A percentile compares a stretch with the other conserved stretches of the same genome.
Evolutionary conservation across 345 rosid species (phyloP).

Genomic region (Carallia brachiata): DNA sequence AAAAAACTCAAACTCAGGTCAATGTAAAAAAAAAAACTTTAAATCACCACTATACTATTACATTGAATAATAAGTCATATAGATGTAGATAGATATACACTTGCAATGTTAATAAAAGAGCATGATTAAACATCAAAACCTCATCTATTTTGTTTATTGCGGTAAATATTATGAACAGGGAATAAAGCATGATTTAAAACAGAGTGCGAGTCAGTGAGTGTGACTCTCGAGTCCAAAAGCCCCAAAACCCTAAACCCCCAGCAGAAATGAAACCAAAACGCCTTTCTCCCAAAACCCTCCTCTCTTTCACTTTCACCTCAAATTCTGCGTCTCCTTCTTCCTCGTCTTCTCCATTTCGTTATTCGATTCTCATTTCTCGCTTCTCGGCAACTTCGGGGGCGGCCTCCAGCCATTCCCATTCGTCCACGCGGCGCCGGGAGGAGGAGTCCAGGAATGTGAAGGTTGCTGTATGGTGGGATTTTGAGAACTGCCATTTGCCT

Average conservation of each 20-base stretch:
- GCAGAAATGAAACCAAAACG: conserved; percentile 24
- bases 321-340: conserved; percentile 14
- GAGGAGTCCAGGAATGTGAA: conserved; percentile 51
- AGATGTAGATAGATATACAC: no score
- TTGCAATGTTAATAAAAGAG: no score
- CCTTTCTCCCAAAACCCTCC: conserved; percentile 22
- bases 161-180: no score
- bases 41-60: no score
- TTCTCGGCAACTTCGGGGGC: conserved; percentile 30
- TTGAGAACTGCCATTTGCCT: conserved; percentile 78
- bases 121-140: no score
- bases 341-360: background rate
- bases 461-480: conserved; percentile 96
- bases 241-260: conserved; percentile 1
- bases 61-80: no score
- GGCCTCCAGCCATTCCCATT: conserved; percentile 4
- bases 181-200: no score
- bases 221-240: background rate
- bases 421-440: conserved; percentile 33
- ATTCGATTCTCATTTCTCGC: conserved; percentile 31
- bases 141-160: no score
- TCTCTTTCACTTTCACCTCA: conserved; percentile 10
- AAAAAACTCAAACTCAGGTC: no score
- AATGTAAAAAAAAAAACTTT: no score
- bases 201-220: no score